Evolutionary conservation across 2,329 filamentous ascomycete species (phyloP), one percentile per base, ranked within the genome.

Genomic region (Claviceps maximensis): DNA sequence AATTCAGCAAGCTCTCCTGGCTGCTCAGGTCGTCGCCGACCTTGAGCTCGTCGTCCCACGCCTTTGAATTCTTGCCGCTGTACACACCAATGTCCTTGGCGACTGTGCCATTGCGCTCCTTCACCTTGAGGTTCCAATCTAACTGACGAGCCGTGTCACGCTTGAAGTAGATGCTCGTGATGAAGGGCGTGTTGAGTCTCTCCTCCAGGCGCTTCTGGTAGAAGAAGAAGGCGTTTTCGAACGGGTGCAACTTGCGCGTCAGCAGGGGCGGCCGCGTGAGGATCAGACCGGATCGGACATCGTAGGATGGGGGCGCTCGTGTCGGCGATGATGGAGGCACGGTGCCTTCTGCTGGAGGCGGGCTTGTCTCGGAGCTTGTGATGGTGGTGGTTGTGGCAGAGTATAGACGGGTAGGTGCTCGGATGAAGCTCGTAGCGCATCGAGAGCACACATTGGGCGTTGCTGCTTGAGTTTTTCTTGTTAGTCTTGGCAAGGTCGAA

Each of bases 131-230:
- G 68, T 90, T 87, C 88, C 89, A 97, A 72, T 96, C 90, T 50
- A 89, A 75, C 59, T 90, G 87, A 9, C 82, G 77, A 1, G 89
- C 84, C 12, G 90, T 95, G 65, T 88, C 87, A 60, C 83, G 83
- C 75, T 95, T 95, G 79, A 90, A 95, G 78, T 95, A 98, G 72
- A 97, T 93, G 67, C 87, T 87, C 59, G 87, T 82, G 53, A 86
- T 86, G 69, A 97, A 98, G 1, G 90, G 87, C 4, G 93, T 78
- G 21, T 84, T 83, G 51, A 95, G 78, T 45, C 93, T 87, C 75
- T 98, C 93, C 69, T 97, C 95, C 56, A 98, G 78, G 15, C 93
- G 89, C 62, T 91, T 91, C 73, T 98, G 93, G 74, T 98, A 98
- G 67, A 98, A 89, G 76, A 86, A 95, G 72, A 86, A 97, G 58